These are phyloP conservation scores for Parasitella parasitica DNA, from an alignment of 371 early-diverging fungal species.

Conservation along the genomic window DNA sequence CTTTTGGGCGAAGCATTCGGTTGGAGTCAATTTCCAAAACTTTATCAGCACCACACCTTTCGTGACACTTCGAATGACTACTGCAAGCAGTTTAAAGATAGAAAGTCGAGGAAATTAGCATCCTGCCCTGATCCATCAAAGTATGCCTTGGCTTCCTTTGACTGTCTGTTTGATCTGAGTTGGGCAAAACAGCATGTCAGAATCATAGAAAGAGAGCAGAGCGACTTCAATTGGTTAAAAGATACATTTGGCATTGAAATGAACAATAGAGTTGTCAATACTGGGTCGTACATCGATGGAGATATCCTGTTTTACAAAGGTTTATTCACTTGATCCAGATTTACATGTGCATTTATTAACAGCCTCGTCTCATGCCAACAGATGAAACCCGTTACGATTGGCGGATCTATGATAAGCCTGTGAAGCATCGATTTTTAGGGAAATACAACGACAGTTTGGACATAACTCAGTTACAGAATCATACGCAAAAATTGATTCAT, in stretches of 20 bases:
- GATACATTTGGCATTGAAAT: conserved; percentile 24
- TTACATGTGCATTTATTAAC: neutral
- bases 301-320: conserved; percentile 50
- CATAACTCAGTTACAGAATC: conserved; percentile 30
- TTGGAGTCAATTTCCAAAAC: conserved; percentile 39
- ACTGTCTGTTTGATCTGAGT: conserved; percentile 42
- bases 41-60: conserved; percentile 41
- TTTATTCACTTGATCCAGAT: neutral
- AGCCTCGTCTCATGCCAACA: neutral
- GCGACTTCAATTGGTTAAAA: conserved; percentile 41
- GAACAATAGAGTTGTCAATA: neutral
- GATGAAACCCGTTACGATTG: conserved; percentile 49
- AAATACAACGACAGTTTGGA: conserved; percentile 44
- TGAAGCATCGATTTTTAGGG: conserved; percentile 37
- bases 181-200: conserved; percentile 49
- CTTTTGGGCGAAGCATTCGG: conserved; percentile 55
- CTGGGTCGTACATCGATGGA: conserved; percentile 34
- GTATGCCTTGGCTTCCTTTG: conserved; percentile 39
- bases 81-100: conserved; percentile 14
- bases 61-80: conserved; percentile 20
- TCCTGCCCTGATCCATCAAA: conserved; percentile 37
- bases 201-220: conserved; percentile 34
- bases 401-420: conserved; percentile 47
- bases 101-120: conserved; percentile 1
- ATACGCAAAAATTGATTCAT: conserved; percentile 41